These are phyloP conservation scores for Lophiostoma macrostomum DNA, from an alignment of 495 filamentous ascomycete genomes.

Conservation along the genomic window DNA sequence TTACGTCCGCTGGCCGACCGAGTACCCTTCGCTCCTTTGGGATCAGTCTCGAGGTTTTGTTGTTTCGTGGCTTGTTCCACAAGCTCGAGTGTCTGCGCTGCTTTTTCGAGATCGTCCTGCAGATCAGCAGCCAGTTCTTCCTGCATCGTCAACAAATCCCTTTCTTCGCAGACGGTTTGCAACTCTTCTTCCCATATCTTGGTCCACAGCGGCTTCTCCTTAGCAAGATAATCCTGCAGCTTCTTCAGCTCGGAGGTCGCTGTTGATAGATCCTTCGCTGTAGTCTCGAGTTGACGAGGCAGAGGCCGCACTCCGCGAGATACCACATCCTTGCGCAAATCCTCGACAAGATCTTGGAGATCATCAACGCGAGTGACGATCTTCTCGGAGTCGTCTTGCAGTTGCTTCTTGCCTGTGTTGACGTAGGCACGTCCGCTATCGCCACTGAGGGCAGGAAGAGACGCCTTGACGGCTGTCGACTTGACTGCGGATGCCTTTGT, in stretches of 20 bases:
- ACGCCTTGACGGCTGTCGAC: conserved; percentile 62
- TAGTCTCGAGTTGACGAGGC: conserved; percentile 83
- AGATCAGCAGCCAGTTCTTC: conserved; percentile 91
- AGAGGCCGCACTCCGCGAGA: conserved; percentile 85
- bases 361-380: conserved; percentile 91
- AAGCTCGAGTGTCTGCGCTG: conserved; percentile 83
- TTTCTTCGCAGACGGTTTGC: conserved; percentile 88
- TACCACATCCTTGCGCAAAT: conserved; percentile 96
- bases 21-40: background rate
- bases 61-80: conserved; percentile 97
- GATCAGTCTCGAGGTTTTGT: conserved; percentile 66
- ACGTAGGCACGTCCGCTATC: conserved; percentile 80
- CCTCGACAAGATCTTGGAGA: conserved; percentile 92
- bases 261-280: conserved; percentile 78
- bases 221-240: conserved; percentile 86
- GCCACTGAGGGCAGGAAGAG: conserved; percentile 61
- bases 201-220: conserved; percentile 92
- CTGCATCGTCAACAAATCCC: conserved; percentile 88
- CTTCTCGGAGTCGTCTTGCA: conserved; percentile 78
- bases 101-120: conserved; percentile 92
- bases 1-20: conserved; percentile 32
- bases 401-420: conserved; percentile 74
- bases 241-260: conserved; percentile 87
- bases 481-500: conserved; percentile 79
- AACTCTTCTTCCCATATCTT: conserved; percentile 98